Evolutionary conservation across 805 yeast species (phyloP), one percentile per base, ranked within the genome.

Genomic region (Cyberlindnera sargentensis): DNA sequence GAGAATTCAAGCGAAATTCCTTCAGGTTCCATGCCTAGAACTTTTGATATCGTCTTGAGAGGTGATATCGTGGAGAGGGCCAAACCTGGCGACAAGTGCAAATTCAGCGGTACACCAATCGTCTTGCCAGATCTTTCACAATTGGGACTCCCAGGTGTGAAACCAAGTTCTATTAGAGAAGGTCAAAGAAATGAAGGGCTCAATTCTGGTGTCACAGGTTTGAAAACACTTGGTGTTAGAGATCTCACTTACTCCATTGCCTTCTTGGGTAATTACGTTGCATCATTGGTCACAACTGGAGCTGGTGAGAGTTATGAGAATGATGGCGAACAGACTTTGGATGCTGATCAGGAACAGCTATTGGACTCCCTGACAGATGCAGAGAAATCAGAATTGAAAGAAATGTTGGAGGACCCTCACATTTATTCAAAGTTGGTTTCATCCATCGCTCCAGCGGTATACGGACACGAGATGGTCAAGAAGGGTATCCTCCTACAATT

Each of bases 1-100:
- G 99, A 91, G 60, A 93, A 91, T 58, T 82, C 97, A n/a, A 84
- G 73, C 54, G 98, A 91, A 64, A 91, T 91, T 45, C 99, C 99
- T 27, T 88, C 96, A 0, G 99, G 99, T 28, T 89, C 97, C 4
- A 91, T 91, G 99, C 99, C 99, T 26, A 78, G 99, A 62, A 91
- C 96, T 2, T 65, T 91, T 56, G 99, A 91, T 62, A 91, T 91
- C 25, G 84, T 91, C 41, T 66, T 91, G 46, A 74, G 99, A 55
- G 98, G 98, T 41, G 97, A 91, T 53, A 74, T 88, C 42, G 98
- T 93, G 7, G 99, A 91, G 60, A 74, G 89, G 51, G 97, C 97
- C 3, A 93, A 91, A 64, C 97, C 99, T 2, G 99, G 99, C 52
- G 98, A 91, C 64, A 84, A 87, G 61, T 86, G 96, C 66, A 78